Percentiles rank a stretch among this genome's conserved stretches.
Evolutionary conservation across 768 basidiomycete species (phyloP).

Genomic region (Cyclocybe cylindracea): DNA sequence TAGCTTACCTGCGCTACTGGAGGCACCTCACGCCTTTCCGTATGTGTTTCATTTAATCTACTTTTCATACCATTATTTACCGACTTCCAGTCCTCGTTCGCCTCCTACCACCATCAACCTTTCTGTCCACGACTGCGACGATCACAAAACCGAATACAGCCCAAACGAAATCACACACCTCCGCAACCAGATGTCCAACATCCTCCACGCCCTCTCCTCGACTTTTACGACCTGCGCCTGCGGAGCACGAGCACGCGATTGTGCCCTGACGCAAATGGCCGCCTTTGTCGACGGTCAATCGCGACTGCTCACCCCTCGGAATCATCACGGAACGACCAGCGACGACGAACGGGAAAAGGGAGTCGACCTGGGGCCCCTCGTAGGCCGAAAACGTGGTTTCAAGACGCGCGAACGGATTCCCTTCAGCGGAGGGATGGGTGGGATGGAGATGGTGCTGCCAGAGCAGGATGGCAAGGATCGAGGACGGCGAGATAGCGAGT

Average conservation of each 20-base stretch:
- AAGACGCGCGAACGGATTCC: conserved; percentile 58
- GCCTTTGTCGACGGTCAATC: conserved; percentile 44
- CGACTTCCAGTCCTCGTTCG: background rate
- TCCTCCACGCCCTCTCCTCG: conserved; percentile 69
- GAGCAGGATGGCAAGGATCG: background rate
- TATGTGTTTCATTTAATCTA: conserved; percentile 37
- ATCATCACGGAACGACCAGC: no score
- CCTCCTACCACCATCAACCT: no score
- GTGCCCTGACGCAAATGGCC: conserved; percentile 64
- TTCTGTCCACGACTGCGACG: background rate
- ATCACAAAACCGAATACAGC: conserved; percentile 23
- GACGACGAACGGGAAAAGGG: background rate
- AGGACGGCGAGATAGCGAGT: no score
- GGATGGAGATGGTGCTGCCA: conserved; percentile 19
- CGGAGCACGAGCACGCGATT: conserved; percentile 60
- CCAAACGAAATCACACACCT: conserved; percentile 52
- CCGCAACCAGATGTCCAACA: conserved; percentile 62
- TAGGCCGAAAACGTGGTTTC: conserved; percentile 60
- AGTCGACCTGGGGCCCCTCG: conserved; percentile 62
- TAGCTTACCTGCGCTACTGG: conserved; percentile 64
- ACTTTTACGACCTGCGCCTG: conserved; percentile 77
- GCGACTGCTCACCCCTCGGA: background rate
- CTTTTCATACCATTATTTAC: conserved; percentile 5
- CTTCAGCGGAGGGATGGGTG: conserved; percentile 58
- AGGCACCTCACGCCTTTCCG: conserved; percentile 56